These are phyloP conservation scores for Hypoxylon sp. DNA, from an alignment of 2,329 filamentous ascomycete genomes.

Conservation along the genomic window DNA sequence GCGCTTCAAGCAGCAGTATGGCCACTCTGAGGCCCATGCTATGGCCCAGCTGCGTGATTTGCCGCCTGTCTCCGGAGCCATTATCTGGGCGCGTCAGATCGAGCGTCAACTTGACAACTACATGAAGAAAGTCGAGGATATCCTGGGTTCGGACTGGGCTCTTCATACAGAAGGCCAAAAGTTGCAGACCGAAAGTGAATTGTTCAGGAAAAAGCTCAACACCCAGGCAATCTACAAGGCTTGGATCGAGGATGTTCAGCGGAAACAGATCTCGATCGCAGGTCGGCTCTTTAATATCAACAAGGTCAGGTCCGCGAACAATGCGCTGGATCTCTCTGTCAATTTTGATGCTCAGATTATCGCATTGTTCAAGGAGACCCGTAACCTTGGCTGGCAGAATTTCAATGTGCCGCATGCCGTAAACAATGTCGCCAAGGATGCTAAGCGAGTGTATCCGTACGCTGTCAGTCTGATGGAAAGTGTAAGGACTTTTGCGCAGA, in stretches of 20 bases:
- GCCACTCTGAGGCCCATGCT: constrained; percentile 94
- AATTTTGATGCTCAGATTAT: constrained; percentile 99
- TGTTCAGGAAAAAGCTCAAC: constrained; percentile 96
- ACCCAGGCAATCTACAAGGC: constrained; percentile 93
- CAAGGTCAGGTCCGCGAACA: constrained; percentile 88
- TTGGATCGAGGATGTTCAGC: constrained; percentile 90
- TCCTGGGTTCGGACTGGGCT: constrained; percentile 93
- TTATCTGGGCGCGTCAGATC: constrained; percentile 97
- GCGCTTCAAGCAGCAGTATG: constrained; percentile 98
- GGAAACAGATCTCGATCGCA: constrained; percentile 88
- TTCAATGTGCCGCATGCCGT: constrained; percentile 94
- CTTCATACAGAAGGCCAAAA: constrained; percentile 95
- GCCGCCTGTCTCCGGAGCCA: constrained; percentile 93
- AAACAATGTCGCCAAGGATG: constrained; percentile 95
- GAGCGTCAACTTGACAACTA: constrained; percentile 94
- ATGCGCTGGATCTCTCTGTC: constrained; percentile 85
- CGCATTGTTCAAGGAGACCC: constrained; percentile 96
- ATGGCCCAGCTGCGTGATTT: constrained; percentile 98
- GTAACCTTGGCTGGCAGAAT: constrained; percentile 93
- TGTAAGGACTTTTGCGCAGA: constrained; percentile 91
- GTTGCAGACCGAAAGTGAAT: constrained; percentile 85
- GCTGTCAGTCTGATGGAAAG: constrained; percentile 99
- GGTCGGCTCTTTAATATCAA: constrained; percentile 91
- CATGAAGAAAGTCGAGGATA: constrained; percentile 99
- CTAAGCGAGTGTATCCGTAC: constrained; percentile 97